Evolutionary conservation across 2,329 filamentous ascomycete genomes (phyloP), one percentile per base, ranked within the genome.

Genomic region (Talaromyces sp.): DNA sequence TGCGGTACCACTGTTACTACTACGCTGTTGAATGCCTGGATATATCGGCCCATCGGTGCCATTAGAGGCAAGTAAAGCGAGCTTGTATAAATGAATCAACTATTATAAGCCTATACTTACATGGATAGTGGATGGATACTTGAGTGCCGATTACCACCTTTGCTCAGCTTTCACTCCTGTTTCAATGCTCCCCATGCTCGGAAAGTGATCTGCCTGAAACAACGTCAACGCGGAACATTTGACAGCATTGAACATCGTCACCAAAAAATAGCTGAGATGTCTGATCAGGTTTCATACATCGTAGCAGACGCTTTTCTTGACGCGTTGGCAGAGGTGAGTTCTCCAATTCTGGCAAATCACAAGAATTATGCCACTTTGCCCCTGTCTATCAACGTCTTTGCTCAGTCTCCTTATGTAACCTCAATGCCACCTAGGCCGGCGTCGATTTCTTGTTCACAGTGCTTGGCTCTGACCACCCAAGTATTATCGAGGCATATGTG

Each of bases 401-500:
- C 41, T 17, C 26, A 24, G 21, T 50, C 27, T 51, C 43, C 31
- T 54, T 53, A 60, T 38, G 60, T 53, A 48, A 58, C 59, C 35
- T 56, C 57, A 27, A 57, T 53, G 14, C 19, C 19, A 56, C 43
- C 17, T 41, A 64, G 62, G 62, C 54, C 21, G 58, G 62, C 3
- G 63, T 65, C 19, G 62, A 63, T 57, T 62, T 62, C 52, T 54
- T 65, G 9, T 65, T 65, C 57, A 61, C 62, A 26, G 62, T 64
- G 19, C 57, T 65, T 27, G 63, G 63, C 52, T 64, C 62, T 10
- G 63, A 65, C 46, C 63, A 65, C 48, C 63, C 63, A 19, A 64
- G 62, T 43, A 65, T 65, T 50, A 63, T 65, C 29, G 63, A 65
- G 38, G 63, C 63, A 24, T 64, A 64, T 58, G 59, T 64, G 38